Conservation (phyloP, 202 grass and related monocot genomes). For the Bolboschoenoplectus hybrid region DNA sequence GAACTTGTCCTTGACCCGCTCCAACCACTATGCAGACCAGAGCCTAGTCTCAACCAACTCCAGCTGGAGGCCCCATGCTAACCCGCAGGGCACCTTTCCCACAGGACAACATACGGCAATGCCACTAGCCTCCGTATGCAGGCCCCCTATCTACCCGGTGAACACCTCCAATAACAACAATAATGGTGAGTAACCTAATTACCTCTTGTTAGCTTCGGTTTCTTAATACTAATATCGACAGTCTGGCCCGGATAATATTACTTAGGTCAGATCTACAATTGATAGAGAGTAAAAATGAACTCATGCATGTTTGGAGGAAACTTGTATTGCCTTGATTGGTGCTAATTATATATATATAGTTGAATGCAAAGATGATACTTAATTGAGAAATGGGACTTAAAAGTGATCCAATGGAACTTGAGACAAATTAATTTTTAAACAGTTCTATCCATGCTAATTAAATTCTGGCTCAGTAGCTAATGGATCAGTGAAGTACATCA, state of each 20-base stretch:
- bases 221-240: background rate
- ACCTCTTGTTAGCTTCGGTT: background rate
- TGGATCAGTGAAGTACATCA: background rate
- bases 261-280: background rate
- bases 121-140: background rate
- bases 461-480: background rate
- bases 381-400: background rate
- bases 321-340: background rate
- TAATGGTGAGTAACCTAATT: background rate
- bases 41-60: background rate
- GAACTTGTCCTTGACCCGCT: background rate
- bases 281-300: background rate
- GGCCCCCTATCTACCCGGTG: background rate
- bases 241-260: too few relatives aligned
- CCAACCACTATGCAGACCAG: background rate
- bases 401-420: background rate
- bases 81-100: background rate
- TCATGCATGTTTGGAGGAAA: background rate
- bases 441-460: background rate
- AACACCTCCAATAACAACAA: background rate
- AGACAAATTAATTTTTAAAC: background rate
- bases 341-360: background rate
- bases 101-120: background rate
- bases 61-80: background rate
- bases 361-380: background rate